phyloP scores from a whole-genome alignment of 106 monocot species.

The Allium cepa region DNA sequence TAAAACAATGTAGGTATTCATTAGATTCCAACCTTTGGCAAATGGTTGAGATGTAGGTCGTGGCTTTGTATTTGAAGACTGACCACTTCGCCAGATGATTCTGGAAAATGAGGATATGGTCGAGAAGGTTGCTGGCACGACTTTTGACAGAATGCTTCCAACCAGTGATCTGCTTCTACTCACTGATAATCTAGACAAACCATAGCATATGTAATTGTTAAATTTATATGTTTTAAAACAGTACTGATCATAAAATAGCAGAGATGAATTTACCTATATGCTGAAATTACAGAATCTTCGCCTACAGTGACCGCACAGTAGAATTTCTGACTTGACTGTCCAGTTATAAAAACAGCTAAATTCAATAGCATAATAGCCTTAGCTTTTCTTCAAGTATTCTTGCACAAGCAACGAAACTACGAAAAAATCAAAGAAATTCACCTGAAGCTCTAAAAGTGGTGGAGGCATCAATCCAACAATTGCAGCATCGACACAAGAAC shows the following conservation, averaged over 20 bases:
- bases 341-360: slow-evolving; percentile 82
- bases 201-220: background rate
- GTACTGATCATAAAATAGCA: too few relatives aligned
- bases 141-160: slow-evolving; percentile 75
- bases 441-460: slow-evolving; percentile 92
- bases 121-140: slow-evolving; percentile 76
- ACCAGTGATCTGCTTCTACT: slow-evolving; percentile 80
- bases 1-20: background rate
- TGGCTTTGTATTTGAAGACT: slow-evolving; percentile 40
- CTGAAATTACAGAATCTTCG: slow-evolving; percentile 80
- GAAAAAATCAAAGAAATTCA: slow-evolving; percentile 13
- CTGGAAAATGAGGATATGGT: slow-evolving; percentile 79
- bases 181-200: slow-evolving; percentile 63
- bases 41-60: slow-evolving; percentile 47
- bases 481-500: slow-evolving; percentile 79
- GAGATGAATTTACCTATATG: slow-evolving; percentile 53
- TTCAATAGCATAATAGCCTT: slow-evolving; percentile 77
- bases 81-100: slow-evolving; percentile 74
- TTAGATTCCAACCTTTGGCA: slow-evolving; percentile 63
- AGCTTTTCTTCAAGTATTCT: slow-evolving; percentile 10
- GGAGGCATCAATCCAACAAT: slow-evolving; percentile 91
- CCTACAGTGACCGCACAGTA: slow-evolving; percentile 85
- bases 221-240: background rate
- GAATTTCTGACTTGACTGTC: slow-evolving; percentile 76
- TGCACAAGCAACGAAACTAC: background rate